Base-by-base conservation (phyloP, 495 filamentous ascomycete genomes). In the Acidiella bohemica region DNA sequence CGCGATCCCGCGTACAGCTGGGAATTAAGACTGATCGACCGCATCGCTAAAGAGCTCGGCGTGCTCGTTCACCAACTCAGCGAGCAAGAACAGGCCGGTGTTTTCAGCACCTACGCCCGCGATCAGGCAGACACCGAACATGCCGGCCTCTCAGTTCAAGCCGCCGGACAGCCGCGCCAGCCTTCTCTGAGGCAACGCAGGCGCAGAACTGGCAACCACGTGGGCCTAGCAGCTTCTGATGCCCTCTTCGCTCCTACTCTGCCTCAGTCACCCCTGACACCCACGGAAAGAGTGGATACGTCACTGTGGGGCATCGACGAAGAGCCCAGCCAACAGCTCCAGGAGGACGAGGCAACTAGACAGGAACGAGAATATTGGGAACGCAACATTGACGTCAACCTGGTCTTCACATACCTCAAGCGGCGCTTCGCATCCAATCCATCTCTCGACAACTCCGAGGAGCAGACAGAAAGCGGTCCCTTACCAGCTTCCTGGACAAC, bases 1-100 rank as follows among this genome's bases (percentile, higher is more conserved):
- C 22, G 16, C 20, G 51, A 47, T 13, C 27, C 16, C 13, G 46
- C 27, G 10, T 42, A 55, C 18, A 30, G 66, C 4, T 94, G 82
- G 81, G 80, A 93, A 54, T 62, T 76, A 17, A 74, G 70, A 25
- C 69, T 96, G 36, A 65, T 97, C 9, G 76, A 88, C 46, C 73
- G 83, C 41, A 78, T 97, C 40, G 79, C 90, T 5, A 77, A 72
- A 28, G 90, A 96, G 59, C 72, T 97, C 6, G 90, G 87, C 7
- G 60, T 78, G 14, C 62, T 96, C 13, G 76, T 95, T 11, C 69
- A 85, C 46, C 82, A 87, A 37, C 69, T 95, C 36, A 80, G 83
- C 21, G 76, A 80, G 34, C 79, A 87, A 35, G 73, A 79, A 4
- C n/a, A n/a, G n/a, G 81, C 25, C 7, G 81, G 41, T n/a, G 82